Evolutionary conservation across 306 rosid species (phyloP).

Genomic region (Coriaria nepalensis): DNA sequence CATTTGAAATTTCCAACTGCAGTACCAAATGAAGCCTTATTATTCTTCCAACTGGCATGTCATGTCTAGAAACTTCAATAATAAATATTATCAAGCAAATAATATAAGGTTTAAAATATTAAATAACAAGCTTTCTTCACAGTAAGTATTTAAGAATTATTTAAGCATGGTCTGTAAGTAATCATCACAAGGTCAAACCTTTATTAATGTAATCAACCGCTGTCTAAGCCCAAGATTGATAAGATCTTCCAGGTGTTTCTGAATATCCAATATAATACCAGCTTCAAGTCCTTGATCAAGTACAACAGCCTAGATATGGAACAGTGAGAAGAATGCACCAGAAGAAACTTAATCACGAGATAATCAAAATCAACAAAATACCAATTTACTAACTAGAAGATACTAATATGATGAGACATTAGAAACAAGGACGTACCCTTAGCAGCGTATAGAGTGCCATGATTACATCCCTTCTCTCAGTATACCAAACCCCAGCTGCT

Average conservation of each 20-base stretch:
- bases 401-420: slow-evolving; percentile 7
- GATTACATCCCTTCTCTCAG: slow-evolving; percentile 85
- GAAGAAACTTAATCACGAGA: slow-evolving; percentile 2
- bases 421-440: slow-evolving; percentile 40
- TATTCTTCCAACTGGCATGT: too few relatives aligned
- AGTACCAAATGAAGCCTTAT: too few relatives aligned
- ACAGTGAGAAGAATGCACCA: slow-evolving; percentile 11
- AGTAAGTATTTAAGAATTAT: too few relatives aligned
- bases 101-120: too few relatives aligned
- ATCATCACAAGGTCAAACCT: slow-evolving; percentile 34
- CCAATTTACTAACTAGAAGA: slow-evolving; percentile 8
- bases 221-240: slow-evolving; percentile 70
- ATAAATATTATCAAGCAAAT: too few relatives aligned
- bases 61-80: too few relatives aligned
- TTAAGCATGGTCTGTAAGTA: neutral
- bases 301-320: slow-evolving; percentile 67
- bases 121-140: too few relatives aligned
- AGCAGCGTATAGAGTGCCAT: slow-evolving; percentile 73
- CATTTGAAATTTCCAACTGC: too few relatives aligned
- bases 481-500: slow-evolving; percentile 89
- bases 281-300: slow-evolving; percentile 86
- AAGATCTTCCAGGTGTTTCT: slow-evolving; percentile 76
- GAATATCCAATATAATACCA: slow-evolving; percentile 63
- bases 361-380: neutral
- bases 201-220: slow-evolving; percentile 66